Evolutionary conservation across 352 stramenopile genomes (phyloP).

Genomic region (Pythium coloratum): DNA sequence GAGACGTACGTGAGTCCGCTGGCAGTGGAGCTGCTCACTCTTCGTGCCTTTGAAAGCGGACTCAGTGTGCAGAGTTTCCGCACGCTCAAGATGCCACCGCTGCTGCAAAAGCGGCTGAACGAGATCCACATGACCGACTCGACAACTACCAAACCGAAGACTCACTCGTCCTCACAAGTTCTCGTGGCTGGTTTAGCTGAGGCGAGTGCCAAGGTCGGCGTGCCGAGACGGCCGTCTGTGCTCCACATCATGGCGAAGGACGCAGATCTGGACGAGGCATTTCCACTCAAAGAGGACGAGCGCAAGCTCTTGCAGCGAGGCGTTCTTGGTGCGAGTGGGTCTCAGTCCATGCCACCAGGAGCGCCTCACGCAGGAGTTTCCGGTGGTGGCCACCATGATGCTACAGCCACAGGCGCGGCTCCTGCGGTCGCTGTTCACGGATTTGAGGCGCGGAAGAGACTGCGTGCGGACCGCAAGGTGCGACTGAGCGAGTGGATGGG

Average conservation of each 20-base stretch:
- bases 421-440: conserved; percentile 47
- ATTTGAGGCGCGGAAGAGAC: conserved; percentile 80
- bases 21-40: conserved; percentile 73
- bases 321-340: not conserved
- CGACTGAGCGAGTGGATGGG: conserved; percentile 56
- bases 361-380: conserved; percentile 12
- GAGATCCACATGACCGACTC: conserved; percentile 59
- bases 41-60: conserved; percentile 65
- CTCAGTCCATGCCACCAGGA: not conserved
- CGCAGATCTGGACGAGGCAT: conserved; percentile 40
- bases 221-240: conserved; percentile 39
- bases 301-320: conserved; percentile 38
- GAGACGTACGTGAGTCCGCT: conserved; percentile 71
- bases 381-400: conserved; percentile 2
- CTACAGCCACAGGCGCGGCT: conserved; percentile 16
- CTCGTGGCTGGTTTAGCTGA: not conserved
- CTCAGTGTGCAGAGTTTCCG: conserved; percentile 76
- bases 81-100: conserved; percentile 73
- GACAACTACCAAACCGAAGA: conserved; percentile 13
- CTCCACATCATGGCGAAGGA: conserved; percentile 72
- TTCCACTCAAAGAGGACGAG: conserved; percentile 66
- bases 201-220: conserved; percentile 6
- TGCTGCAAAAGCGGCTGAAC: conserved; percentile 62
- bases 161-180: conserved; percentile 8
- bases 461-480: conserved; percentile 72